Evolutionary conservation across 306 rosid species (phyloP), one percentile per base, ranked within the genome.

Genomic region (Ochetophila trinervis): DNA sequence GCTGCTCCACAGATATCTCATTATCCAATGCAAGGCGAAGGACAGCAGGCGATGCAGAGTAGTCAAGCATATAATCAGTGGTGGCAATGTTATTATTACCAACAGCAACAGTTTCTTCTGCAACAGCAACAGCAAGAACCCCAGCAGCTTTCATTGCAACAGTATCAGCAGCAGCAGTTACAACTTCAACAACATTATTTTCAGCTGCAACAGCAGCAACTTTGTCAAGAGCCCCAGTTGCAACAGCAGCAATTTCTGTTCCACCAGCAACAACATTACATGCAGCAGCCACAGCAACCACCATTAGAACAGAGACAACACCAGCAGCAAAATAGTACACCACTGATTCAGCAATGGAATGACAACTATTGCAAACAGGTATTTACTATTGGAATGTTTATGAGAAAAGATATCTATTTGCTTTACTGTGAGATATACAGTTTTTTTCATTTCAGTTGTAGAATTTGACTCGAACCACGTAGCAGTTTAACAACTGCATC

Each of bases 1-100:
- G 42, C 69, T 64, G 32, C 62, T 66, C 60, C 83, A 52, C 80
- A 76, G 42, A 53, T 57, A 34, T 68, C 73, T 49, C 89, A 78
- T 62, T 62, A 78, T 54, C 42, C 81, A 65, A 52, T 73, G 59
- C 84, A 80, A 69, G 82, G 84, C 20, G 65, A 65, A 66, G 87
- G 56, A 53, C 90, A 86, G 67, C 79, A 83, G 63, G 88, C 73
- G 58, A 57, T 78, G 82, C 91, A 81, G 68, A 88, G 72, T 58
- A 75, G 58, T 47, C 86, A 86, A 76, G 77, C 81, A 36, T 86
- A 85, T 73, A 78, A 80, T 67, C 93, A 85, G 73, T 84, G 84
- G 82, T 92, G 89, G 95, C 96, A 85, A 60, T 75, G 85, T 50
- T 92, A 87, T 79, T 89, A 89, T 74, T 80, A 83, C 83, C 95